These are phyloP conservation scores for Epithele typhae DNA, from an alignment of 768 basidiomycete species.

Conservation along the genomic window DNA sequence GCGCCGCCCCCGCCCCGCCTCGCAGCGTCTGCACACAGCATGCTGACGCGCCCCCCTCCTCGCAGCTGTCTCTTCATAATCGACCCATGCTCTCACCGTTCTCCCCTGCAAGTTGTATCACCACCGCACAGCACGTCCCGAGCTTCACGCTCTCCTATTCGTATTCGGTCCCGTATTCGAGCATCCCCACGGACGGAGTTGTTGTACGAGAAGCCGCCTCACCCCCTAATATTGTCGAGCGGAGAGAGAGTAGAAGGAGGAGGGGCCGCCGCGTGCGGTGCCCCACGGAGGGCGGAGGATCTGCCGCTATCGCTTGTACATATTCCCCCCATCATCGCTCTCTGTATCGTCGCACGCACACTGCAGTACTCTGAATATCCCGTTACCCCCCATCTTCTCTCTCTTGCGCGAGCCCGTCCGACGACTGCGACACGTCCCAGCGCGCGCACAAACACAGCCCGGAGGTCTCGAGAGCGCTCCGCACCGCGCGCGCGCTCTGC, in stretches of 20 bases:
- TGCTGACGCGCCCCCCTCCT: background rate
- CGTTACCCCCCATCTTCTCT: no score
- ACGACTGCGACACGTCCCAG: no score
- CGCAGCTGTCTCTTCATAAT: constrained; percentile 14
- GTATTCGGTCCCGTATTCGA: constrained; percentile 7
- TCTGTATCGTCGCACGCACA: no score
- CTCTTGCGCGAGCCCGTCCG: no score
- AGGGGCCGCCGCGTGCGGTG: no score
- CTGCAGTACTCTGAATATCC: no score
- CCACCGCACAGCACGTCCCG: constrained; percentile 17
- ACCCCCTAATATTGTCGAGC: no score
- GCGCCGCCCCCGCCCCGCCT: constrained; percentile 2
- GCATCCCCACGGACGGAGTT: background rate
- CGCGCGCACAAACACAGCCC: no score
- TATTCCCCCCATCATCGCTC: constrained; percentile 12
- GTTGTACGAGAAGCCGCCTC: background rate
- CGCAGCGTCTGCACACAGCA: background rate
- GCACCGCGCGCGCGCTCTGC: no score
- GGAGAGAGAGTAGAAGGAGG: no score
- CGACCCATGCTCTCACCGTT: constrained; percentile 18
- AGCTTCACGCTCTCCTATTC: no score
- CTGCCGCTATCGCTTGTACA: constrained; percentile 18
- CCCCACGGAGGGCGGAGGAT: constrained; percentile 3
- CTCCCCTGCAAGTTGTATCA: constrained; percentile 25
- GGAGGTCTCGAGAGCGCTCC: no score